Evolutionary conservation across 768 basidiomycete genomes (phyloP), one percentile per base, ranked within the genome.

Genomic region (Dioszegia crocea): DNA sequence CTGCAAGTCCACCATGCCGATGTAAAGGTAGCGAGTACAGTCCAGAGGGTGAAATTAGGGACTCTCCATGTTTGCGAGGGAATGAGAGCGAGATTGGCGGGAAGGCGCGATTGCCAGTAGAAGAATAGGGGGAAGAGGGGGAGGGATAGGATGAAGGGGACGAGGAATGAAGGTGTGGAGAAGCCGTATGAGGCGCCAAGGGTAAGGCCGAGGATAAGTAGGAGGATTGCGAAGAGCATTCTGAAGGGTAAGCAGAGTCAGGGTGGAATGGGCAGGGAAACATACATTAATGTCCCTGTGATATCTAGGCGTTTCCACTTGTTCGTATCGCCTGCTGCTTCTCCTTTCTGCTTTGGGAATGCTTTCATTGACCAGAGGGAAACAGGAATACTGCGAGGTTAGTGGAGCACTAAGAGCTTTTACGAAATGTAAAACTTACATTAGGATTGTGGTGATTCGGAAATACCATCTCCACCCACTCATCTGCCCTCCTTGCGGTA

Each of bases 391-490:
- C 54, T 56, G 41, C 9, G 12, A 12, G 4, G 45, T 31, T 19
- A 36, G 38, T 14, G 33, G 8, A 14, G 14, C 14, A 33, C 33
- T n/a, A n/a, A n/a, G n/a, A n/a, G n/a, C 54, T 23, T 30, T 19
- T 5, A 12, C 23, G 3, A 24, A 14, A 27, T 8, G 16, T 26
- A 2, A 27, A 26, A 49, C 56, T 57, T 11, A 59, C 57, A 51
- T 49, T 12, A 59, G 4, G 6, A 44, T 29, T 2, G 41, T 44
- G 3, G 44, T 56, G 8, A 45, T 31, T 31, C 61, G 39, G 60
- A 71, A 74, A 29, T 65, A 68, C 74, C 74, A 76, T 14, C 70
- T 52, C 74, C 74, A 76, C 1, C 49, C 45, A 1, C 48, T 46
- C 45, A 62, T 57, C n/a, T 73, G 63, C 9, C 65, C 67, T 5